phyloP scores from a whole-genome alignment of 2,329 filamentous ascomycete species.

The Aureobasidium sp. region DNA sequence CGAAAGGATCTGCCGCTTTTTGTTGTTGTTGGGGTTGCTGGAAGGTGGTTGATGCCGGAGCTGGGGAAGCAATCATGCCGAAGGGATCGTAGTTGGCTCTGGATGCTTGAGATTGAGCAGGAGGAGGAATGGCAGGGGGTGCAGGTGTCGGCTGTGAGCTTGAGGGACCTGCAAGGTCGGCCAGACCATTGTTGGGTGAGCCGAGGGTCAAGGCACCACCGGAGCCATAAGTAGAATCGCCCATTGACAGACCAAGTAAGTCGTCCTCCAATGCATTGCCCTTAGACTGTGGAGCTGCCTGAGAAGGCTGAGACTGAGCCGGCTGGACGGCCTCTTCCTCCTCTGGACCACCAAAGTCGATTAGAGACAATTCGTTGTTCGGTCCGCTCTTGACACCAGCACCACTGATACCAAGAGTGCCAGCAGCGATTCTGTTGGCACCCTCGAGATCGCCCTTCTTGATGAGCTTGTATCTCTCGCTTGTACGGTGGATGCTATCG shows the following conservation, averaged over 20 bases:
- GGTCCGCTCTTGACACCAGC: conserved; percentile 59
- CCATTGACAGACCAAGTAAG: conserved; percentile 78
- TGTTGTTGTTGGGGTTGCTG: conserved; percentile 29
- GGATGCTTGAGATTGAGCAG: conserved; percentile 28
- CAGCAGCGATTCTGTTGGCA: conserved; percentile 75
- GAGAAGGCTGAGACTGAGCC: conserved; percentile 37
- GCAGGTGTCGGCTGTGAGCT: conserved; percentile 21
- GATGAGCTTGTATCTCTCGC: conserved; percentile 89
- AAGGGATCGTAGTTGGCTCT: conserved; percentile 53
- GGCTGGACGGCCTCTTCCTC: conserved; percentile 34
- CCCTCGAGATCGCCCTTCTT: conserved; percentile 89
- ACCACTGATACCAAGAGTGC: conserved; percentile 62
- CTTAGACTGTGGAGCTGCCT: conserved; percentile 39
- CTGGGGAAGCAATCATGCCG: conserved; percentile 43
- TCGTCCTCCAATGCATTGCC: conserved; percentile 77
- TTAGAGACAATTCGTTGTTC: conserved; percentile 78
- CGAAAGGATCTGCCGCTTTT: conserved; percentile 53
- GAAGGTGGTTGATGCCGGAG: conserved; percentile 40
- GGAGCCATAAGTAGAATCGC: conserved; percentile 61
- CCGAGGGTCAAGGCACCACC: conserved; percentile 80
- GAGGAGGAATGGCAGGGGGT: neutral
- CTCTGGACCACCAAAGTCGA: conserved; percentile 73
- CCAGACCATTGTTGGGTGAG: conserved; percentile 26
- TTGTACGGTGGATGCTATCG: conserved; percentile 95
- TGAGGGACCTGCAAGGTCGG: conserved; percentile 12